Evolutionary conservation across 495 filamentous ascomycete species (phyloP), one percentile per base, ranked within the genome.

Genomic region (Penicillium salamii): DNA sequence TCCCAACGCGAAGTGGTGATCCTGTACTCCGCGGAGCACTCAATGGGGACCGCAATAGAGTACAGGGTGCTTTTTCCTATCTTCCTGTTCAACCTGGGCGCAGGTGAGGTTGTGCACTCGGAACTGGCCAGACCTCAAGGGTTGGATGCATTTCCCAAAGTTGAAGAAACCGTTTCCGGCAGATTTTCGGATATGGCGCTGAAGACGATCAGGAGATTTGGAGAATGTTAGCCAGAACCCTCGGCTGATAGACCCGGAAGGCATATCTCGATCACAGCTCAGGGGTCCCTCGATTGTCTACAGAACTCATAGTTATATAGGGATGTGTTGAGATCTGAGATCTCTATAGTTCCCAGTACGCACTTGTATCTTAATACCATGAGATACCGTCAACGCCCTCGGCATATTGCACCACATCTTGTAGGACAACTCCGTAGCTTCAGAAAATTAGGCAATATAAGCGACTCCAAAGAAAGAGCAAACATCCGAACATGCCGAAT

Each of bases 41-140:
- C 21, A 43, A 50, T 34, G 31, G 17, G 14, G 20, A 61, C 57
- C 57, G 31, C 41, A 52, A 32, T 26, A 24, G 24, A 35, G 31
- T 38, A 23, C 23, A n/a, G 9, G 20, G 18, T 29, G 6, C 35
- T 36, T 38, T 28, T 31, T 9, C 29, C n/a, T 23, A 24, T 21
- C 17, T 2, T 28, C 29, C 23, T 42, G 46, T 41, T 41, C 18
- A 37, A 36, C 43, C 15, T n/a, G 19, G 21, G 15, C 1, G 5
- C 9, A 17, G 20, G n/a, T n/a, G 12, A 15, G 26, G 21, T 23
- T 28, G 13, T 29, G 23, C 23, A 8, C 3, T 45, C 31, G 7
- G 19, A 21, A 35, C 24, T 36, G 4, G n/a, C n/a, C n/a, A n/a
- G n/a, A n/a, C n/a, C n/a, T n/a, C n/a, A 8, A 4, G 23, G 23